These are phyloP conservation scores for Esteya vermicola DNA, from an alignment of 2,329 filamentous ascomycete species.

Conservation along the genomic window DNA sequence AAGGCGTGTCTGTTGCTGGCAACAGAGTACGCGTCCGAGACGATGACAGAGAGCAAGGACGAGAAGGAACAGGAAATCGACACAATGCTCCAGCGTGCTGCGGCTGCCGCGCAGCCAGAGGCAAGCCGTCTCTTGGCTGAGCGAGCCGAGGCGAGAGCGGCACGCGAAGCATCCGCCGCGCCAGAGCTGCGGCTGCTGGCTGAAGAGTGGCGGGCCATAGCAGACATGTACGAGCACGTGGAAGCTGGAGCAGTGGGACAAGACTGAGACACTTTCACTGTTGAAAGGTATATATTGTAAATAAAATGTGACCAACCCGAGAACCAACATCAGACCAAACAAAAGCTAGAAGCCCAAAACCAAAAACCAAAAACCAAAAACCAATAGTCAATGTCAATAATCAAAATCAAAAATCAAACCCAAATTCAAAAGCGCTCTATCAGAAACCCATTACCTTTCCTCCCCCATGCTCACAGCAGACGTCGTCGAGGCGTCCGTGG, in stretches of 20 bases:
- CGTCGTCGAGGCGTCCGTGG: too few species aligned
- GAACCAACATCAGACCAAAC: background rate
- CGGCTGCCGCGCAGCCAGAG: slow-evolving; percentile 14
- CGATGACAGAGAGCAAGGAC: slow-evolving; percentile 11
- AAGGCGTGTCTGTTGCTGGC: slow-evolving; percentile 15
- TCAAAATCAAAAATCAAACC: background rate
- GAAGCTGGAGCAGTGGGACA: background rate
- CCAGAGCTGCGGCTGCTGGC: background rate
- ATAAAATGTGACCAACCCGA: background rate
- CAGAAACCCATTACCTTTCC: too few species aligned
- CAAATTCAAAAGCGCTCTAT: background rate
- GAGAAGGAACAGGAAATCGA: slow-evolving; percentile 6
- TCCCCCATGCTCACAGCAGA: too few species aligned
- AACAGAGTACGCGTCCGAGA: slow-evolving; percentile 11
- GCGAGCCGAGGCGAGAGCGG: slow-evolving; percentile 1
- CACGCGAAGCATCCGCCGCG: too few species aligned
- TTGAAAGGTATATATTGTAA: too few species aligned
- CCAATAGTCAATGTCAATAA: background rate
- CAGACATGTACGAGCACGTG: too few species aligned
- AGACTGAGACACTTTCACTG: background rate
- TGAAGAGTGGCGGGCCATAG: background rate
- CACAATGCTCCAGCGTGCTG: slow-evolving; percentile 14
- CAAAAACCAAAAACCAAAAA: background rate
- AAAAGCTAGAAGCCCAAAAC: too few species aligned
- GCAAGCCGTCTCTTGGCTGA: slow-evolving; percentile 10